These are phyloP conservation scores for Aspergillus piperis DNA, from an alignment of 2,329 filamentous ascomycete genomes.

Conservation along the genomic window DNA sequence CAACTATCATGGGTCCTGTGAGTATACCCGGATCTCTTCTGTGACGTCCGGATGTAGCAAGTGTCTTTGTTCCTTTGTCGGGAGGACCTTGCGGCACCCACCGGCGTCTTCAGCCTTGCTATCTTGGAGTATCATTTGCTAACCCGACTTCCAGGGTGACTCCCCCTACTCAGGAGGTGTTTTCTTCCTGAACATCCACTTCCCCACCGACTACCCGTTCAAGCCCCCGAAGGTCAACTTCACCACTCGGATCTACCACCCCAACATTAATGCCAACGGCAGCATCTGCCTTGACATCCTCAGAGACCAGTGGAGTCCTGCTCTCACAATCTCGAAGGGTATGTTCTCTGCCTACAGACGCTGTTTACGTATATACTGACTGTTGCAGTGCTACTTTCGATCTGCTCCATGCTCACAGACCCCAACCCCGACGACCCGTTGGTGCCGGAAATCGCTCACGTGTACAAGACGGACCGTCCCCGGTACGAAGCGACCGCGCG, in stretches of 20 bases:
- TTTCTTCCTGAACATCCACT: constrained; percentile 98
- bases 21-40: constrained; percentile 43
- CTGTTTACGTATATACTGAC: constrained; percentile 8
- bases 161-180: constrained; percentile 97
- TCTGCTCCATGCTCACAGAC: constrained; percentile 99
- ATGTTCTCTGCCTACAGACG: constrained; percentile 29
- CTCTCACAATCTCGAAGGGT: constrained; percentile 98
- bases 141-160: constrained; percentile 66
- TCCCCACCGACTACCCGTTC: constrained; percentile 99
- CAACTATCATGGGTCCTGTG: constrained; percentile 99
- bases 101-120: neutral
- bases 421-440: constrained; percentile 98
- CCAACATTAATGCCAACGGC: constrained; percentile 99
- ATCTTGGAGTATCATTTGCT: constrained; percentile 23
- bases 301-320: constrained; percentile 98
- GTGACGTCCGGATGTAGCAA: constrained; percentile 2
- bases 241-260: constrained; percentile 98
- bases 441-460: constrained; percentile 97
- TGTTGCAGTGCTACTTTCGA: constrained; percentile 81
- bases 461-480: constrained; percentile 98
- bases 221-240: constrained; percentile 99
- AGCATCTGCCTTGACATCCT: constrained; percentile 99
- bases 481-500: constrained; percentile 94
- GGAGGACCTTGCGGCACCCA: constrained; percentile 6
- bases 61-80: neutral